Base-by-base conservation (phyloP, 805 yeast species). In the Sugiyamaella marilandica region DNA sequence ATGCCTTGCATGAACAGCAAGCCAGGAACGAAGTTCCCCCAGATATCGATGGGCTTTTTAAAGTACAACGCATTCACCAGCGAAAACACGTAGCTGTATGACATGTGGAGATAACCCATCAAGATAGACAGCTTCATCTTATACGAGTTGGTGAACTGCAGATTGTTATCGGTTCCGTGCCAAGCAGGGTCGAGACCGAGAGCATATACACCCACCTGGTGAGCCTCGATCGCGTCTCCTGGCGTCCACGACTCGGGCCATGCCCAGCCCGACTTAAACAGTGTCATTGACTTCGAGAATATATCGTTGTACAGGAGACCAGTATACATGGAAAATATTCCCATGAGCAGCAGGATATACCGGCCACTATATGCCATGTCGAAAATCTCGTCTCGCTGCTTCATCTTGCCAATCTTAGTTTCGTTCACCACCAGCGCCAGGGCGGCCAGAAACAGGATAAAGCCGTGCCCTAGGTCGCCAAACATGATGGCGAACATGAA, bases 401-500 rank as follows among this genome's bases (percentile, higher is more conserved):
- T 49, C 76, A 83, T 77, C 47, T 75, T 75, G 21, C 78, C 84
- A 50, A 94, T 79, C 57, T 78, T 76, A 56, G 76, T 78, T 70
- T 94, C 99, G 66, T 85, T 84, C 47, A 82, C 58, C 10, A 94
- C 90, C 57, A 94, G 73, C 31, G 72, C 70, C 49, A 81, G 70
- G 1, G 95, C 96, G 14, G 89, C 87, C 52, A 85, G 69, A 51
- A 85, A 78, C 69, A 94, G 74, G 46, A 94, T 80, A 55, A 90
- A 79, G 5, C 99, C 99, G 73, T 94, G 99, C 13, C 99, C 99
- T 54, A 91, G 68, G 74, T 94, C 99, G 75, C 99, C 99, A 75
- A 94, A 94, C 99, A 94, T 94, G 63, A 94, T 85, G 29, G 99
- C 97, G 73, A 94, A 94, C 95, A 94, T 87, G 69, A 94, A 94